Evolutionary conservation across 2,329 filamentous ascomycete genomes (phyloP), one percentile per base, ranked within the genome.

Genomic region (Aureobasidium sp.): DNA sequence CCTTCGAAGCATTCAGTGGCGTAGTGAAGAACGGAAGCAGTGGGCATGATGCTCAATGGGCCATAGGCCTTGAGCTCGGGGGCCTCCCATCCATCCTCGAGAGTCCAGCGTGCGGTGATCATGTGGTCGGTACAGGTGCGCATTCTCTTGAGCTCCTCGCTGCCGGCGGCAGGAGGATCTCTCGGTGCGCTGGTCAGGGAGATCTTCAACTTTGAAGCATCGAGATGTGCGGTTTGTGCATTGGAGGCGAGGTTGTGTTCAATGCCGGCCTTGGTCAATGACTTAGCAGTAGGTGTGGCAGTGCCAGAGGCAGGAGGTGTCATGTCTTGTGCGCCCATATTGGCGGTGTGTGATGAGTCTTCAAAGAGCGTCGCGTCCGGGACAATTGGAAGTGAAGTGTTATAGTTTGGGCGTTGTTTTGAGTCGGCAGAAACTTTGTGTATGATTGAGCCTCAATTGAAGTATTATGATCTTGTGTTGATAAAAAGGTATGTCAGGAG

Each of bases 1-100:
- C 91, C 91, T 76, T 96, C 91, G 76, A 95, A 96, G 75, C 91
- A 95, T 75, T 93, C 88, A 52, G 90, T 95, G 11, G 90, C 91
- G 76, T 96, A 96, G 80, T 96, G 91, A 63, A 96, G 82, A 64
- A 86, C 86, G 3, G 86, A 89, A 15, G 90, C 89, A 5, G 88
- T 92, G 37, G 91, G 91, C 78, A 90, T 88, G 69, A 96, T 84
- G 65, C 81, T 81, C 59, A 96, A 77, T 11, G 89, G 87, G 0
- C 89, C 88, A 74, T 90, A 94, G 30, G 90, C 88, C 72, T 85
- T 83, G 63, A 95, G 81, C 68, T 87, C 81, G 1, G 91, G 91
- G 1, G 83, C 79, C 41, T 81, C 80, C 91, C 91, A 96, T 67
- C 91, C 91, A 25, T 76, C 71, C 47, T 77, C 72, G 27, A 74